Percentiles rank a stretch among this genome's conserved stretches.
These are phyloP conservation scores for Euphrasia confusa DNA, from an alignment of 257 asterid genomes.

Conservation along the genomic window DNA sequence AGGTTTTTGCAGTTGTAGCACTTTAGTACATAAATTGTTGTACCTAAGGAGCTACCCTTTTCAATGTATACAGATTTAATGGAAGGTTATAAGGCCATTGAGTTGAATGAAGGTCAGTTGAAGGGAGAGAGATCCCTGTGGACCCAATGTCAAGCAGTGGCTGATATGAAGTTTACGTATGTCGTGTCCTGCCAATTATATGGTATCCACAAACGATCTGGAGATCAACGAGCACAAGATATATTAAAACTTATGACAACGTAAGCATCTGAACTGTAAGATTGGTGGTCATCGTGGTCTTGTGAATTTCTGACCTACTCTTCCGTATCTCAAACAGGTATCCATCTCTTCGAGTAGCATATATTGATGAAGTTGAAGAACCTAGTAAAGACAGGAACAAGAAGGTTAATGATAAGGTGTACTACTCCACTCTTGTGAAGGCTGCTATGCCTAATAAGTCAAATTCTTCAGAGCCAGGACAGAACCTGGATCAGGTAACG, in stretches of 20 bases:
- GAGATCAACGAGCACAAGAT: constrained; percentile 89
- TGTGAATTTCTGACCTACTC: constrained; percentile 22
- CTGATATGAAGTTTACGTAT: constrained; percentile 96
- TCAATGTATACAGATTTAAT: constrained; percentile 58
- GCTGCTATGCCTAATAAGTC: constrained; percentile 88
- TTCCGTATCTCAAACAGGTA: constrained; percentile 43
- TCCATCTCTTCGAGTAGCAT: constrained; percentile 97
- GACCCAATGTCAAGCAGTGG: constrained; percentile 98
- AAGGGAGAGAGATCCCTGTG: constrained; percentile 93
- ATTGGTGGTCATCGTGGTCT: constrained; percentile 3
- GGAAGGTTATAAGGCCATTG: constrained; percentile 98
- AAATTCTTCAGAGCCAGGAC: constrained; percentile 81
- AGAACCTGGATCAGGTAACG: constrained; percentile 91
- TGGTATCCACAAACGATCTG: constrained; percentile 93
- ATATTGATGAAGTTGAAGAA: constrained; percentile 97
- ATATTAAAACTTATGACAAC: constrained; percentile 84
- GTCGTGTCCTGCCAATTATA: constrained; percentile 93
- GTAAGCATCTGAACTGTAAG: constrained; percentile 36
- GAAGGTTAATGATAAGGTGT: constrained; percentile 79
- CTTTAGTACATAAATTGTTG: neutral
- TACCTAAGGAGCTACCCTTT: constrained; percentile 19
- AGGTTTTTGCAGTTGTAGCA: constrained; percentile 9
- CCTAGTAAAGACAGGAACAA: constrained; percentile 75
- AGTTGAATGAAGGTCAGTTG: constrained; percentile 91
- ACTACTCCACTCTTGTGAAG: constrained; percentile 88